Base-by-base conservation (phyloP, 73 alveolate genomes). In the Paramecium tetraurelia region DNA sequence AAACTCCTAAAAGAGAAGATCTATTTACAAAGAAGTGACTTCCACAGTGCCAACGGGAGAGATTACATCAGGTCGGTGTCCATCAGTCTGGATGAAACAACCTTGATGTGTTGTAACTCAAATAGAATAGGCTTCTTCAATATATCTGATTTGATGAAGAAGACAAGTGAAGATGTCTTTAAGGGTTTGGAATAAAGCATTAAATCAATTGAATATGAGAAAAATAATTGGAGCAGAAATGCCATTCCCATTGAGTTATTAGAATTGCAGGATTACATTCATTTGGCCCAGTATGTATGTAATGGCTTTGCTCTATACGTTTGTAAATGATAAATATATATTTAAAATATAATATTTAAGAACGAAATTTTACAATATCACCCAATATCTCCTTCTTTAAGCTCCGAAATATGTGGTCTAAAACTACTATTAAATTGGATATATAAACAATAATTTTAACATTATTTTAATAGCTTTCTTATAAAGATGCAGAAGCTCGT, bases 81-180 rank as follows among this genome's bases (percentile, higher is more conserved):
- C 4, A 75, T 75, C 1, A 75, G 87, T 35, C 46, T 38, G 16
- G 87, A 75, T 75, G 87, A 75, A 75, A 21, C 58, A 2, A 75
- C 87, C 5, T 38, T 75, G n/a, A 75, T 75, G 38, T 75, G 87
- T 20, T 75, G 87, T 75, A 75, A 75, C 21, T 75, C 87, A 35
- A 75, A 75, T 75, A 75, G 87, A 33, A 35, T 75, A 12, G 87
- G 87, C 0, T 75, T 75, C 40, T 75, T 75, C 12, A 38, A 35
- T 75, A 41, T 75, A 10, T 36, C 87, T 12, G 59, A 75, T 75
- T 20, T 75, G 21, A 41, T 75, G 68, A 75, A 75, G 59, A 41
- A 75, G 11, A 38, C 63, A 2, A 75, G 87, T 36, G 87, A 75
- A 41, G 87, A 75, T 75, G 87, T 75, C 1, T 75, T 35, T 41